phyloP scores from a whole-genome alignment of 225 moss, liverwort and hornwort genomes.

The Rhytidiadelphus loreus region DNA sequence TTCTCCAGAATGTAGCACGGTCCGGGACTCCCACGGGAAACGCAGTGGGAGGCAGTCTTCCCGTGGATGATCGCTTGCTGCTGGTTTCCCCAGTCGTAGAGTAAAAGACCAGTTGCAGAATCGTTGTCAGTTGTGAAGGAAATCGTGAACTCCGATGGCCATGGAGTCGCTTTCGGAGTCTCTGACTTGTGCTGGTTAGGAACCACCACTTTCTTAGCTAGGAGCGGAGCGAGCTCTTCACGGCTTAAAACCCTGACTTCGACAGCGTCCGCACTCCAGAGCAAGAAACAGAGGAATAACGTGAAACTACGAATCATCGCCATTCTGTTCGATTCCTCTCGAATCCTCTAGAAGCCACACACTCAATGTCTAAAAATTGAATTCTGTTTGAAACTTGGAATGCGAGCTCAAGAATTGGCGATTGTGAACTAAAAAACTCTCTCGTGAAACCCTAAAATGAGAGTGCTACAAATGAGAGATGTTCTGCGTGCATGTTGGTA shows the following conservation, averaged over 20 bases:
- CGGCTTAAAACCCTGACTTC: neutral
- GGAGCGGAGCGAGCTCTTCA: neutral
- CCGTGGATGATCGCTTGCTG: slow-evolving; percentile 34
- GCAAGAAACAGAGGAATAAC: neutral
- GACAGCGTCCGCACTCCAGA: neutral
- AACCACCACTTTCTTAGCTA: neutral
- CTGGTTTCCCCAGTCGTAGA: slow-evolving; percentile 45
- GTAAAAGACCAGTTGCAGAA: neutral
- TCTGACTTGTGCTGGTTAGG: neutral
- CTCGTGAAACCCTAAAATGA: neutral
- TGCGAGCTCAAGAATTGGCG: neutral
- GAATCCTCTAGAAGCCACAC: neutral
- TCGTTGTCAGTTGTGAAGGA: slow-evolving; percentile 18
- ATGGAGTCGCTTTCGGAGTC: slow-evolving; percentile 11
- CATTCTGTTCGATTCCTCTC: neutral
- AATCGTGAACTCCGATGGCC: slow-evolving; percentile 42
- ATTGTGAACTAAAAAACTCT: neutral
- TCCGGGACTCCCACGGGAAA: neutral
- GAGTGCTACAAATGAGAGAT: neutral
- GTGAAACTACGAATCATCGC: neutral
- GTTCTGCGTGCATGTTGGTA: no score
- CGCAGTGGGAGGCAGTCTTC: slow-evolving; percentile 1
- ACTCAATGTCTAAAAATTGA: neutral
- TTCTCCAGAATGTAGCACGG: slow-evolving; percentile 32
- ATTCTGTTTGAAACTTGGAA: neutral